Percentiles rank a stretch among this genome's conserved stretches.
These are phyloP conservation scores for Vitis rotundifolia DNA, from an alignment of 164 flowering plant genomes.

Conservation along the genomic window DNA sequence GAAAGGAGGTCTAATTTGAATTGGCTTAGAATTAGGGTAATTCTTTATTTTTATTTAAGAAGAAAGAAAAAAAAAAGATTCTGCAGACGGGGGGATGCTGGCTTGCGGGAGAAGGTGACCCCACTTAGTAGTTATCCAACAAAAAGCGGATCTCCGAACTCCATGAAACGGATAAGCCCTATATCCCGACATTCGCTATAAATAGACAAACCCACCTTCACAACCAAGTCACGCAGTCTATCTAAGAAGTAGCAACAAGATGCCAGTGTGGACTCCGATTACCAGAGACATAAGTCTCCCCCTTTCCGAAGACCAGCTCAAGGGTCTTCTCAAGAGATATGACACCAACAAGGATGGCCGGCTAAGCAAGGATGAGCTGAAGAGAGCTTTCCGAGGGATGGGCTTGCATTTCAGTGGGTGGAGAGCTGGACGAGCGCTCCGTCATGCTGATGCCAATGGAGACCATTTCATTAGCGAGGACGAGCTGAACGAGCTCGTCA, in stretches of 20 bases:
- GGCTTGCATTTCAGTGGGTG: slow-evolving; percentile 7
- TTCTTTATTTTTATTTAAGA: no score
- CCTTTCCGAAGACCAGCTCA: slow-evolving; percentile 6
- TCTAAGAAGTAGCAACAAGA: neutral
- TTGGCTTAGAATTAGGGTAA: no score
- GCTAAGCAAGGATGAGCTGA: slow-evolving; percentile 23
- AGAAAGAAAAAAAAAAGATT: no score
- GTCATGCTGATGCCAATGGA: slow-evolving; percentile 13
- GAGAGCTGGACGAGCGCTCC: slow-evolving; percentile 16
- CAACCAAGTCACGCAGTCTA: no score
- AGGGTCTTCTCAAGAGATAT: slow-evolving; percentile 3
- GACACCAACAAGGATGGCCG: slow-evolving; percentile 22
- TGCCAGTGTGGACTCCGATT: neutral
- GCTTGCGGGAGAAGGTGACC: no score
- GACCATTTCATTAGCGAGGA: slow-evolving; percentile 18
- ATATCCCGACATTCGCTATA: no score
- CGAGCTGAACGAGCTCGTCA: slow-evolving; percentile 16
- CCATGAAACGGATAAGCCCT: no score
- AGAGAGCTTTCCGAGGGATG: slow-evolving; percentile 15
- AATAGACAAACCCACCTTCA: no score
- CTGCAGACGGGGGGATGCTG: no score
- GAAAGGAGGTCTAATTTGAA: no score
- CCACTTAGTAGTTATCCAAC: no score
- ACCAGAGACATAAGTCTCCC: neutral
- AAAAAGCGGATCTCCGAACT: no score